These are phyloP conservation scores for Gossypium ekmanianum DNA, from an alignment of 345 rosid species.

Conservation along the genomic window DNA sequence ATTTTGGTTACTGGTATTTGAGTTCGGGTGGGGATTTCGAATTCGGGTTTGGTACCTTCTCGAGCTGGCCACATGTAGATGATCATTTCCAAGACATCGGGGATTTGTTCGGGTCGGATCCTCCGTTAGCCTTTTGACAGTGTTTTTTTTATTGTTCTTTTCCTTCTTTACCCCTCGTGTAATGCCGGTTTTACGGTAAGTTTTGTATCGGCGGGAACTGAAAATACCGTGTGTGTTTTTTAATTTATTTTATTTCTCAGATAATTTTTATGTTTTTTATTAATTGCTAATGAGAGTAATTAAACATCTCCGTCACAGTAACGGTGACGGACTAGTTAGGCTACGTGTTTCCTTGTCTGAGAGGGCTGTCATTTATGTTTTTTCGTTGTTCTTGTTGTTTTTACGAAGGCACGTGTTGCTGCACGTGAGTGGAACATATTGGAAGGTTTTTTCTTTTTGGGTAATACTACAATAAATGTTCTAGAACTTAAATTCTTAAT, in stretches of 20 bases:
- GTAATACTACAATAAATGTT: too few relatives aligned
- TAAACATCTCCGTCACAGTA: conserved; percentile 37
- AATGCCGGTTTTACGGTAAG: conserved; percentile 32
- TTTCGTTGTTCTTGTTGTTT: not conserved
- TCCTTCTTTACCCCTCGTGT: not conserved
- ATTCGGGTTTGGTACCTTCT: conserved; percentile 40
- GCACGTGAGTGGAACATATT: conserved; percentile 23
- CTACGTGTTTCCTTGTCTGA: conserved; percentile 25
- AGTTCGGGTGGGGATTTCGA: conserved; percentile 35
- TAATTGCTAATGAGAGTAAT: conserved; percentile 16
- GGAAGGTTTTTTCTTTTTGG: too few relatives aligned
- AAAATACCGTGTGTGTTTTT: conserved; percentile 22
- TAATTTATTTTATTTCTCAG: too few relatives aligned
- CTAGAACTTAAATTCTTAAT: too few relatives aligned
- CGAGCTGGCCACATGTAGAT: conserved; percentile 41
- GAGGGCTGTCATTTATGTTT: not conserved
- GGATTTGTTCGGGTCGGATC: conserved; percentile 75
- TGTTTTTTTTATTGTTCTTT: not conserved
- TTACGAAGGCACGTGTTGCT: conserved; percentile 28
- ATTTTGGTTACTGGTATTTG: conserved; percentile 31
- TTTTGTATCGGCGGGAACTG: conserved; percentile 50
- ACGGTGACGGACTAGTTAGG: conserved; percentile 55
- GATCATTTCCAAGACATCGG: conserved; percentile 72
- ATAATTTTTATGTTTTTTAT: not conserved
- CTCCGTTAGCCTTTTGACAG: conserved; percentile 39